These are phyloP conservation scores for Lentinula sp. DNA, from an alignment of 768 basidiomycete species.

Conservation along the genomic window DNA sequence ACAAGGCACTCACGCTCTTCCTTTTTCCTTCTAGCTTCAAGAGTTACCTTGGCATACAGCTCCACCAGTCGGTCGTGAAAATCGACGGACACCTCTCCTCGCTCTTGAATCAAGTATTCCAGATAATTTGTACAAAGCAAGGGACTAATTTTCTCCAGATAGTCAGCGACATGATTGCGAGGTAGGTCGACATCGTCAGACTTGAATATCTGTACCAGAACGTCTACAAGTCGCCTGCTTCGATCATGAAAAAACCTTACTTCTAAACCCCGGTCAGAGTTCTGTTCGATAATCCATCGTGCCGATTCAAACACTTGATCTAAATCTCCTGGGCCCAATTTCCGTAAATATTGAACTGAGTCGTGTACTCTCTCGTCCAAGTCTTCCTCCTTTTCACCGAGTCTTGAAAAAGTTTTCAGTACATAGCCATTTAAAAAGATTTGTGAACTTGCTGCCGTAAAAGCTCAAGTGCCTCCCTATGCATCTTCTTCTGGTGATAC, in stretches of 20 bases:
- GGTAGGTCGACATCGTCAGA: conserved; percentile 94
- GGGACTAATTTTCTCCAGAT: conserved; percentile 67
- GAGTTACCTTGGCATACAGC: conserved; percentile 71
- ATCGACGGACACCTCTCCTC: conserved; percentile 55
- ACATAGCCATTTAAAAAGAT: not conserved
- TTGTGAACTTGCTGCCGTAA: conserved; percentile 64
- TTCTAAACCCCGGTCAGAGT: conserved; percentile 72
- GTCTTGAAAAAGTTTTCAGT: conserved; percentile 33
- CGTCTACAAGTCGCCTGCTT: not conserved
- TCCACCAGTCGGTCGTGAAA: conserved; percentile 92
- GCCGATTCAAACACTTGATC: conserved; percentile 78
- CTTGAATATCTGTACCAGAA: conserved; percentile 71
- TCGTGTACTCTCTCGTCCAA: conserved; percentile 74
- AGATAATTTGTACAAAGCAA: conserved; percentile 74
- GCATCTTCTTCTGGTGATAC: conserved; percentile 95
- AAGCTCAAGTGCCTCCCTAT: conserved; percentile 76
- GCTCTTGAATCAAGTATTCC: conserved; percentile 76
- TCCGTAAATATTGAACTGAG: conserved; percentile 86
- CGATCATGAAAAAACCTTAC: conserved; percentile 26
- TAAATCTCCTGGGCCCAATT: conserved; percentile 78
- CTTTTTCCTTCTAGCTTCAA: conserved; percentile 48
- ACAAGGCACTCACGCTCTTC: conserved; percentile 44
- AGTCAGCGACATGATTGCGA: conserved; percentile 65
- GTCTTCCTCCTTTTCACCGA: conserved; percentile 75
- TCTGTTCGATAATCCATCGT: conserved; percentile 78